These are phyloP conservation scores for Phyllosticta ampelicida DNA, from an alignment of 2,329 filamentous ascomycete species.

Conservation along the genomic window DNA sequence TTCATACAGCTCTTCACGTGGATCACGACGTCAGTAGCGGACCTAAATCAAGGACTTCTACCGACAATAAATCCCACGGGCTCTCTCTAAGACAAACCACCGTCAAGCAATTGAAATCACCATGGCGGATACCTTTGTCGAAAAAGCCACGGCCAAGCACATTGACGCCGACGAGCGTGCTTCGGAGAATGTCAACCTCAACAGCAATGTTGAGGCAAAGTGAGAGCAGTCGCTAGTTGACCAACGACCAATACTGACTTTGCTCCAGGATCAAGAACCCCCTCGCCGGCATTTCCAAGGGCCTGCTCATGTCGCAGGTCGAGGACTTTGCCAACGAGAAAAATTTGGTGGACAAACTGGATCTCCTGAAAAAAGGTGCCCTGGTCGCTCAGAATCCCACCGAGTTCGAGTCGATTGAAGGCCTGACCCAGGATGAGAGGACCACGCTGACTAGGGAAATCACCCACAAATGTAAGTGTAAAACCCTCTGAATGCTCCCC, in stretches of 20 bases:
- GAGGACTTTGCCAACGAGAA: constrained; percentile 52
- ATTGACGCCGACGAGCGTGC: constrained; percentile 2
- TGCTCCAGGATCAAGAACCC: constrained; percentile 43
- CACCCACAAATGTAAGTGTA: constrained; percentile 51
- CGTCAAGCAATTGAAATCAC: neutral
- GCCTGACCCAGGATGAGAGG: constrained; percentile 51
- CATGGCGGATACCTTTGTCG: constrained; percentile 5
- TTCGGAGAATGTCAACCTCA: constrained; percentile 10
- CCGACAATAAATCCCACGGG: neutral
- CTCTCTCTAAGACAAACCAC: neutral
- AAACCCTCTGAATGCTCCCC: constrained; percentile 25
- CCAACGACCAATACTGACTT: neutral
- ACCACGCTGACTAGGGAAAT: constrained; percentile 50
- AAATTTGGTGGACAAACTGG: constrained; percentile 47
- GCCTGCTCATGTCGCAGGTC: constrained; percentile 43
- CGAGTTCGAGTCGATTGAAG: constrained; percentile 50
- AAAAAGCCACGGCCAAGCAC: constrained; percentile 4
- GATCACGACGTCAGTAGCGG: neutral
- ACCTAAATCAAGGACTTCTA: neutral
- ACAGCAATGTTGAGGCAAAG: constrained; percentile 11
- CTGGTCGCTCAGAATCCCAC: constrained; percentile 61
- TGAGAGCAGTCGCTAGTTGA: neutral
- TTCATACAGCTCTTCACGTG: neutral
- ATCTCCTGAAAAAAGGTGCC: constrained; percentile 56
- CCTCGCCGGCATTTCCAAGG: constrained; percentile 43